Conservation (phyloP, 2,329 filamentous ascomycete genomes). For the Diaporthe caulivora region DNA sequence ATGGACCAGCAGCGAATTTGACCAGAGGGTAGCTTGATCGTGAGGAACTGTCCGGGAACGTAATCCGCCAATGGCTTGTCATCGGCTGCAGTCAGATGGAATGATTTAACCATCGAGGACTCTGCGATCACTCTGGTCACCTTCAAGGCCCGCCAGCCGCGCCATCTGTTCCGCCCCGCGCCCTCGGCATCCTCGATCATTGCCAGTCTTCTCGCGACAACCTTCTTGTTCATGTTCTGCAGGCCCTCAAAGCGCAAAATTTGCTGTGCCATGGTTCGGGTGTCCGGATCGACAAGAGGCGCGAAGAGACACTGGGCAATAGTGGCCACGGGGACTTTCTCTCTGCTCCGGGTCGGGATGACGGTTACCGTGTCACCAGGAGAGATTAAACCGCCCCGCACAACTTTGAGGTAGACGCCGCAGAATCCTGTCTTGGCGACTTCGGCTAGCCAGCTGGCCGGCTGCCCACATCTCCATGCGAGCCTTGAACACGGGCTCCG, state of each 20-base stretch:
- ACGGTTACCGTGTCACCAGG: not conserved
- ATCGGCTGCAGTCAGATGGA: not conserved
- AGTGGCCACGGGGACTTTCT: not conserved
- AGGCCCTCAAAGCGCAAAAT: not conserved
- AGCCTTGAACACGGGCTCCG: not conserved
- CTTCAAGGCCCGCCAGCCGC: not conserved
- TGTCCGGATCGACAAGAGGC: not conserved
- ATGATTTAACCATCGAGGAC: not conserved
- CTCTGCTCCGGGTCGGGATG: not conserved
- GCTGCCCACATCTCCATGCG: not conserved
- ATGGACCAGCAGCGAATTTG: slow-evolving; percentile 13
- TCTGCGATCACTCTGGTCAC: not conserved
- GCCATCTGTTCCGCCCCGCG: not conserved
- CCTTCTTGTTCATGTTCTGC: not conserved
- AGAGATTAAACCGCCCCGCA: not conserved
- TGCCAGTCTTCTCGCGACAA: not conserved
- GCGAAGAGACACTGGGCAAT: not conserved
- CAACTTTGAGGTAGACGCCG: not conserved
- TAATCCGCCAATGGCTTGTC: not conserved
- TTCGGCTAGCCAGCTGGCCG: not conserved
- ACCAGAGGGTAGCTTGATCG: not conserved
- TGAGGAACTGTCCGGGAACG: not conserved
- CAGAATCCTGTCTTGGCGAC: not conserved
- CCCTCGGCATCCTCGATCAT: not conserved
- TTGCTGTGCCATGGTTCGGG: not conserved